Base-by-base conservation (phyloP, 345 rosid genomes). In the Diplotaxis tenuifolia region DNA sequence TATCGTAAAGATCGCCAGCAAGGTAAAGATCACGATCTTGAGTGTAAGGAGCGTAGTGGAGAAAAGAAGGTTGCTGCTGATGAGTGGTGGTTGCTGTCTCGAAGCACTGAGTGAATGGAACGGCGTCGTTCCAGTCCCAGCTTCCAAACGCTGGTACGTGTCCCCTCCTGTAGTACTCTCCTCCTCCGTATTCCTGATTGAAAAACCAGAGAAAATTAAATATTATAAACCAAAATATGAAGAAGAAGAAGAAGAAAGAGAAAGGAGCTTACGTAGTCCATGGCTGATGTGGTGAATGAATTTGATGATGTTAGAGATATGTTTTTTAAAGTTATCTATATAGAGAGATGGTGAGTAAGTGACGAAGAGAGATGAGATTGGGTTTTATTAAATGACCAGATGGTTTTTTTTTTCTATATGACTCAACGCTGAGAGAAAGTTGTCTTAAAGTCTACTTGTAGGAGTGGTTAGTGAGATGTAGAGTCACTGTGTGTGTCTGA, bases 131-230 rank as follows among this genome's bases (percentile, higher is more conserved):
- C 91, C 98, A 92, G 18, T 96, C 97, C 98, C 99, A 92, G 90
- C 96, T 90, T 5, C 99, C 98, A 62, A 96, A 96, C 3, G 98
- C 96, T 0, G 99, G 99, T 7, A 95, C 89, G 71, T 89, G 96
- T 38, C 82, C 83, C 58, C 93, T 85, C 74, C 73, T 54, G 64
- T 72, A 84, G 38, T 84, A 84, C 60, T 80, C 80, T 71, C 75
- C n/a, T n/a, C n/a, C 79, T 64, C 73, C 75, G 34, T 78, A 45
- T 22, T 78, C 81, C 81, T 78, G 71, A 52, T n/a, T 27, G 9
- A 47, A n/a, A n/a, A n/a, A n/a, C n/a, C n/a, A 6, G 31, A 6
- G 1, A 25, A 2, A 58, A 10, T 65, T 5, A 5, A 3, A 23
- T 2, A 0, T 40, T 16, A 25, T 10, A 40, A 55, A 12, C 52